Base-by-base conservation (phyloP, 495 filamentous ascomycete genomes). In the Tuber magnatum region DNA sequence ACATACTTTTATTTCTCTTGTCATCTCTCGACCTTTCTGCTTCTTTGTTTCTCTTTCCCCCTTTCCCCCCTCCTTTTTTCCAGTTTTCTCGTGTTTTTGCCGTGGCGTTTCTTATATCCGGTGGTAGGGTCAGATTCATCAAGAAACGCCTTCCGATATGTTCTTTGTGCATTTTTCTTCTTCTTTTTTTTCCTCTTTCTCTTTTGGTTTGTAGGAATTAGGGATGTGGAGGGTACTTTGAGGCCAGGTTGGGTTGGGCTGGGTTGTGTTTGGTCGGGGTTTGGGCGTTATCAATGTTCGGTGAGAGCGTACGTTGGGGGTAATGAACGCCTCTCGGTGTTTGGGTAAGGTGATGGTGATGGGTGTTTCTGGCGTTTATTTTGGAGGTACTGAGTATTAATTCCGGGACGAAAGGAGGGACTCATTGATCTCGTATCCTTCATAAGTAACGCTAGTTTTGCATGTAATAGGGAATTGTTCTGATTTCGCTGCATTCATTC, bases 221-320 rank as follows among this genome's bases (percentile, higher is more conserved):
- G 73, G 43, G 73, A 69, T 75, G 71, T 71, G 43, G 44, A 40
- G 32, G 22, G 40, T 61, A 28, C 32, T 73, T 77, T 74, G 69
- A 14, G 76, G 40, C 28, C 12, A 20, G 28, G 56, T 65, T 65
- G 32, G 43, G 43, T 39, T 20, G 48, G 73, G 76, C 41, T 41
- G 35, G 73, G 56, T 65, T 65, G 28, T 65, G 12, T 65, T 35
- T 65, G 28, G 48, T 69, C 56, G 40, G 28, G 41, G 68, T 75
- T 70, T 41, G 41, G 70, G 76, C 70, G 73, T 79, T 79, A 75
- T 79, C 77, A 79, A 79, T 79, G 77, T 79, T 79, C 77, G 76
- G 77, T 79, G 77, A 79, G 77, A 79, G 77, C 70, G 76, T 72
- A 77, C 65, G 76, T 75, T 79, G 77, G 78, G 74, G 70, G 56